Conservation (phyloP, 805 yeast genomes). For the Kodamaea sagamina region DNA sequence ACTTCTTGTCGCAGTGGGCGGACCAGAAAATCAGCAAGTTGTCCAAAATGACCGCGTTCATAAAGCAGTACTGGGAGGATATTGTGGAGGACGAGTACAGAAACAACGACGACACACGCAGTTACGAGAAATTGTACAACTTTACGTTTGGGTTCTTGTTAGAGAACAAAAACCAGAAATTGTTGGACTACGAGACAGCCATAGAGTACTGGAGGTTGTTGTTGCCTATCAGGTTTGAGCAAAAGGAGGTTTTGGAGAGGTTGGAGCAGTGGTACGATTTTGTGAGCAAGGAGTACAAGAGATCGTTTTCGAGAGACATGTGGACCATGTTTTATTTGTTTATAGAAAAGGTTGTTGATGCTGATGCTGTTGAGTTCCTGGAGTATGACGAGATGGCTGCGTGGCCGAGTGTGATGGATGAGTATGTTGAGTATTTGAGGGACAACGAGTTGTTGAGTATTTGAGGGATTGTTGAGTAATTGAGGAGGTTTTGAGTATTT, state of each 20-base stretch:
- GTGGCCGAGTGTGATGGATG: slow-evolving; percentile 92
- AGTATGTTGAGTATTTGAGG: slow-evolving; percentile 62
- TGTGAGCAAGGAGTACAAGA: slow-evolving; percentile 43
- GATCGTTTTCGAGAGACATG: slow-evolving; percentile 64
- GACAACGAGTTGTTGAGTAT: slow-evolving; percentile 23
- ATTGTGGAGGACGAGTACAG: slow-evolving; percentile 8
- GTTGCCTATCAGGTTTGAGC: slow-evolving; percentile 28
- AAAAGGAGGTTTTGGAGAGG: slow-evolving; percentile 30
- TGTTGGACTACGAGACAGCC: slow-evolving; percentile 61
- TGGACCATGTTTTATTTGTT: slow-evolving; percentile 86
- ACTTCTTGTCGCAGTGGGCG: slow-evolving; percentile 63
- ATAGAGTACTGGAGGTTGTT: slow-evolving; percentile 77
- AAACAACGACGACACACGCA: slow-evolving; percentile 31
- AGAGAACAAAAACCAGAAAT: slow-evolving; percentile 56
- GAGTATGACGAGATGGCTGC: slow-evolving; percentile 78
- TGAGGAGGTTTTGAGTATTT: no score
- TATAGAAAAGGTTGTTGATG: slow-evolving; percentile 45
- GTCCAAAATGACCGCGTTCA: slow-evolving; percentile 47
- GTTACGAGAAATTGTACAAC: slow-evolving; percentile 61
- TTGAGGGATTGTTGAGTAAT: not conserved
- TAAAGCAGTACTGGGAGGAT: slow-evolving; percentile 19
- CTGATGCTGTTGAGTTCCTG: slow-evolving; percentile 51
- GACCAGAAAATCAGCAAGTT: slow-evolving; percentile 31
- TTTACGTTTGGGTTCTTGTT: slow-evolving; percentile 69
- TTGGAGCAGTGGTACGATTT: slow-evolving; percentile 61